Evolutionary conservation across 306 rosid genomes (phyloP).

Genomic region (Inga laurina): DNA sequence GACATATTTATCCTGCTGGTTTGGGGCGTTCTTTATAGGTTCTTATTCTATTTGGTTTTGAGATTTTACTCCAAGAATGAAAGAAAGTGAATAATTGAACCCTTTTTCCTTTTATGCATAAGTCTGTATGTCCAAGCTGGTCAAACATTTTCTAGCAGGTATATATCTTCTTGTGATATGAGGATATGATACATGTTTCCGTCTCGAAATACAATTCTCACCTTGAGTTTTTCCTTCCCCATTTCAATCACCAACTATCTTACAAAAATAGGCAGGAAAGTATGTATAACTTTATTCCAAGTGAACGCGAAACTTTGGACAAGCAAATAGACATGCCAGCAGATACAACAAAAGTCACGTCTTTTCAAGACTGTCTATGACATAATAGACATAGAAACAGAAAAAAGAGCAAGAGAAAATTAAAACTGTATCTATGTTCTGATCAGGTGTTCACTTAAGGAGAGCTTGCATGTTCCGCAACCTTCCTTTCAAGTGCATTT

Average conservation of each 20-base stretch:
- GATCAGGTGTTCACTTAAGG: conserved; percentile 34
- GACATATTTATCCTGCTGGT: conserved; percentile 73
- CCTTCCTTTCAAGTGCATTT: conserved; percentile 61
- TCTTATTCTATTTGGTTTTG: conserved; percentile 80
- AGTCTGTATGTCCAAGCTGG: neutral
- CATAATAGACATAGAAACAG: conserved; percentile 13
- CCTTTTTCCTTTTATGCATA: neutral
- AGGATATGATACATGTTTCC: conserved; percentile 9
- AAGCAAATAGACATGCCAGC: neutral
- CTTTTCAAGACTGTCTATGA: conserved; percentile 1
- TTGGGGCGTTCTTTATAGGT: conserved; percentile 85
- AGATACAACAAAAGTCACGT: conserved; percentile 15
- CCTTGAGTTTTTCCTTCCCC: neutral
- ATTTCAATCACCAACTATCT: conserved; percentile 11
- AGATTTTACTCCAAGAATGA: conserved; percentile 90
- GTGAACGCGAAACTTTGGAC: conserved; percentile 14
- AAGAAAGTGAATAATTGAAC: conserved; percentile 59
- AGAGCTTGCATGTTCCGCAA: conserved; percentile 55
- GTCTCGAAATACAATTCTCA: neutral
- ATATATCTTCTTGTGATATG: neutral
- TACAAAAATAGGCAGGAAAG: conserved; percentile 4
- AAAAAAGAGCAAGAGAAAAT: conserved; percentile 15
- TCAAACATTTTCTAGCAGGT: neutral
- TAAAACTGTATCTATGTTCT: conserved; percentile 15
- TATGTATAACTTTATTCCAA: neutral